phyloP scores from a whole-genome alignment of 2,329 filamentous ascomycete genomes.

The Fusarium liriodendri region DNA sequence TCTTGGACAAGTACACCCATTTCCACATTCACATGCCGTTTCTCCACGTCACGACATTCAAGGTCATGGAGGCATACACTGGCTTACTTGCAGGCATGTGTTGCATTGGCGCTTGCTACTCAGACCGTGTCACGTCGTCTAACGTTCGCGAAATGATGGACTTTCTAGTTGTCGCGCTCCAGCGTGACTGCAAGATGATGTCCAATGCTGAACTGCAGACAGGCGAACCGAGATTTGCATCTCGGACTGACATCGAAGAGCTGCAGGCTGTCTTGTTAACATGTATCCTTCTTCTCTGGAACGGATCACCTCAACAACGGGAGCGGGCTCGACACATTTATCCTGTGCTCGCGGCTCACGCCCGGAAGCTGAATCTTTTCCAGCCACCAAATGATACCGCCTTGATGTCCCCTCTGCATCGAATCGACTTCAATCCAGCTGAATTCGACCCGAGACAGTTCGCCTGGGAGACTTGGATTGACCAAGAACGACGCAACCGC shows the following conservation, averaged over 20 bases:
- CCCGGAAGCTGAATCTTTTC: slow-evolving; percentile 67
- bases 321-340: slow-evolving; percentile 71
- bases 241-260: slow-evolving; percentile 67
- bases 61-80: slow-evolving; percentile 72
- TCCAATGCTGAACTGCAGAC: slow-evolving; percentile 41
- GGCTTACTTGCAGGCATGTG: slow-evolving; percentile 77
- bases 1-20: slow-evolving; percentile 77
- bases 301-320: slow-evolving; percentile 74
- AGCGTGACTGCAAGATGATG: slow-evolving; percentile 65
- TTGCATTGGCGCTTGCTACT: slow-evolving; percentile 81
- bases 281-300: slow-evolving; percentile 74
- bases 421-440: slow-evolving; percentile 60
- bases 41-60: slow-evolving; percentile 78
- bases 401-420: slow-evolving; percentile 70
- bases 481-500: slow-evolving; percentile 76
- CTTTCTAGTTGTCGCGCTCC: slow-evolving; percentile 67
- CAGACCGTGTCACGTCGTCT: slow-evolving; percentile 67
- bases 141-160: slow-evolving; percentile 78
- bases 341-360: slow-evolving; percentile 65
- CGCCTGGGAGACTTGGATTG: slow-evolving; percentile 75
- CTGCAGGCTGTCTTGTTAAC: slow-evolving; percentile 74
- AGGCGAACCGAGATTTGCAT: slow-evolving; percentile 40
- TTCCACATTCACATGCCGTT: slow-evolving; percentile 80
- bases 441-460: slow-evolving; percentile 64
- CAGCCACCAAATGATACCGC: slow-evolving; percentile 61